A percentile compares a stretch with the other conserved stretches of the same genome.
Evolutionary conservation across 208 protist genomes (phyloP).

Genomic region (Tritrichomonas musculus): DNA sequence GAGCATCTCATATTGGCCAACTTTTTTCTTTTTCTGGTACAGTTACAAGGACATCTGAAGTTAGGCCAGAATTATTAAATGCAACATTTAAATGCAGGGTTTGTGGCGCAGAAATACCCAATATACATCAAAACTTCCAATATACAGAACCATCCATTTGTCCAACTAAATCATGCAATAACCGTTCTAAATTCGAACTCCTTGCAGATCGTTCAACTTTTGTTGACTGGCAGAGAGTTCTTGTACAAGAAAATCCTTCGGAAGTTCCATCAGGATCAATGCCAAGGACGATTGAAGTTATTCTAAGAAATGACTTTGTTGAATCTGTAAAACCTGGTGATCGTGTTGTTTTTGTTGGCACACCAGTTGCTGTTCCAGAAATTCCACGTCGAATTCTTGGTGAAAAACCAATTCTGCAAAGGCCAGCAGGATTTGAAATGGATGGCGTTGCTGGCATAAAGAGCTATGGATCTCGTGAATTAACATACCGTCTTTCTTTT

Average conservation of each 20-base stretch:
- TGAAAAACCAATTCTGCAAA: not conserved
- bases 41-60: slow-evolving; percentile 93
- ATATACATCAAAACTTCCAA: slow-evolving; percentile 91
- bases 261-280: slow-evolving; percentile 57
- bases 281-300: slow-evolving; percentile 47
- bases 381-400: slow-evolving; percentile 62
- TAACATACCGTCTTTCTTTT: slow-evolving; percentile 92
- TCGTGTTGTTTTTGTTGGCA: slow-evolving; percentile 72
- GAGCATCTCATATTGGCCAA: slow-evolving; percentile 75
- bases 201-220: slow-evolving; percentile 69
- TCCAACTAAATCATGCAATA: slow-evolving; percentile 44
- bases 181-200: slow-evolving; percentile 50
- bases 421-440: not conserved
- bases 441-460: slow-evolving; percentile 86
- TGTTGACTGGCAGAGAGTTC: slow-evolving; percentile 94
- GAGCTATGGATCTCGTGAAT: slow-evolving; percentile 85
- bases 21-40: slow-evolving; percentile 85
- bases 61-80: slow-evolving; percentile 89
- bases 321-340: slow-evolving; percentile 97
- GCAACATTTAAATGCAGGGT: slow-evolving; percentile 88
- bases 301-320: slow-evolving; percentile 82
- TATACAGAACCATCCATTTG: slow-evolving; percentile 76
- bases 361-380: slow-evolving; percentile 93
- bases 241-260: slow-evolving; percentile 63
- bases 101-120: slow-evolving; percentile 66